Conservation (phyloP, 140 eudicot species). For the Bidens hawaiensis region DNA sequence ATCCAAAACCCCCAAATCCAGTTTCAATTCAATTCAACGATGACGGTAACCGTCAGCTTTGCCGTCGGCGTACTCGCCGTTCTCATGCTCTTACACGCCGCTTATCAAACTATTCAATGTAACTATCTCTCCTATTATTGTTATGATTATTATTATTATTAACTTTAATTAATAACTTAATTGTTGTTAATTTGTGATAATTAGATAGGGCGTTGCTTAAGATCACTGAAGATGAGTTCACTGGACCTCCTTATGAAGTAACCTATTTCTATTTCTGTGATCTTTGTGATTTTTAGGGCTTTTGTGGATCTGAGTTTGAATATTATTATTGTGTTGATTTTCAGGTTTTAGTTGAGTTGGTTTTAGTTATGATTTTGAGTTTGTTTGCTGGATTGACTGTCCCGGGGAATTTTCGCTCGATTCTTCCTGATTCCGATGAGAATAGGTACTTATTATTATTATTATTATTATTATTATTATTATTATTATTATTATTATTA, state of each 20-base stretch:
- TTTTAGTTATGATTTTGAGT: constrained; percentile 57
- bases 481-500: no score
- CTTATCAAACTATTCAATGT: constrained; percentile 95
- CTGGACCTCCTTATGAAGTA: constrained; percentile 82
- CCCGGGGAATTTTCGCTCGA: constrained; percentile 79
- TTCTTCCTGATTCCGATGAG: constrained; percentile 82
- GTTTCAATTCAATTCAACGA: constrained; percentile 19
- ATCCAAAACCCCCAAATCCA: constrained; percentile 18
- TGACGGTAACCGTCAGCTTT: constrained; percentile 49
- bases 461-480: no score
- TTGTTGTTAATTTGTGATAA: background rate
- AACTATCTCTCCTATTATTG: no score
- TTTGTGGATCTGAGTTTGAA: constrained; percentile 17
- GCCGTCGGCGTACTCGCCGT: constrained; percentile 70
- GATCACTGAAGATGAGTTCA: constrained; percentile 86
- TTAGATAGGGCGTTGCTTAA: constrained; percentile 79
- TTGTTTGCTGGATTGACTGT: constrained; percentile 88
- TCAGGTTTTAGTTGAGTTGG: constrained; percentile 80
- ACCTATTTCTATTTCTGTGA: background rate
- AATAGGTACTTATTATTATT: constrained; percentile 62
- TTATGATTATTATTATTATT: no score
- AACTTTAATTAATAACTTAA: background rate
- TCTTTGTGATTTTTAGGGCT: background rate
- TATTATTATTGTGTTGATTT: constrained; percentile 5
- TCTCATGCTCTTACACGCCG: constrained; percentile 79